Evolutionary conservation across 2,329 filamentous ascomycete genomes (phyloP).

Genomic region (Fusarium metavorans): DNA sequence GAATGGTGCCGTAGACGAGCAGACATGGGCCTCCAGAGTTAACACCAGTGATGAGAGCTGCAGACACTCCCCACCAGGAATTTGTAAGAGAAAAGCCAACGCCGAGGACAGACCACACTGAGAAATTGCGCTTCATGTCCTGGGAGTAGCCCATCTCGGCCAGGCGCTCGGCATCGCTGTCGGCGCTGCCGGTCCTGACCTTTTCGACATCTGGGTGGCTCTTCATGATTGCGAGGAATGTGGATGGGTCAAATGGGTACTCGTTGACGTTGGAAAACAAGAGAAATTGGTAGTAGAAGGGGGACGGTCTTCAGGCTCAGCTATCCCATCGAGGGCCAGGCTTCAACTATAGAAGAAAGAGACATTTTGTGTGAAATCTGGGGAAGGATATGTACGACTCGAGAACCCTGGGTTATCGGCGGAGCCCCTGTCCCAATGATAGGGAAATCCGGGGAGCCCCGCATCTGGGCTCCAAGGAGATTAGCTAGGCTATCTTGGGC

Average conservation of each 20-base stretch:
- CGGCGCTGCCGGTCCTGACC: background rate
- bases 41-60: slow-evolving; percentile 52
- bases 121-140: slow-evolving; percentile 49
- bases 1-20: slow-evolving; percentile 22
- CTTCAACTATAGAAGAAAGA: background rate
- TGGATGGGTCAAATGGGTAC: no score
- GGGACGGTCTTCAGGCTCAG: no score
- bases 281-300: background rate
- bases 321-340: no score
- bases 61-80: slow-evolving; percentile 53
- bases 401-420: background rate
- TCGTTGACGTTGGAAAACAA: background rate
- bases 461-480: background rate
- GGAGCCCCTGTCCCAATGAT: background rate
- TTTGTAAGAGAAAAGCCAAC: slow-evolving; percentile 58
- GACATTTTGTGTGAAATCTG: background rate
- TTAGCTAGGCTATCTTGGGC: background rate
- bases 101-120: slow-evolving; percentile 55
- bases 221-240: background rate
- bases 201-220: background rate
- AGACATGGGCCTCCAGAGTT: slow-evolving; percentile 43
- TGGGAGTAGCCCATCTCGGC: slow-evolving; percentile 11
- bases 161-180: slow-evolving; percentile 7
- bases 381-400: background rate
- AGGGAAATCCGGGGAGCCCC: background rate